phyloP scores from a whole-genome alignment of 1,284 basidiomycete species.

The Heterobasidion occidentale region DNA sequence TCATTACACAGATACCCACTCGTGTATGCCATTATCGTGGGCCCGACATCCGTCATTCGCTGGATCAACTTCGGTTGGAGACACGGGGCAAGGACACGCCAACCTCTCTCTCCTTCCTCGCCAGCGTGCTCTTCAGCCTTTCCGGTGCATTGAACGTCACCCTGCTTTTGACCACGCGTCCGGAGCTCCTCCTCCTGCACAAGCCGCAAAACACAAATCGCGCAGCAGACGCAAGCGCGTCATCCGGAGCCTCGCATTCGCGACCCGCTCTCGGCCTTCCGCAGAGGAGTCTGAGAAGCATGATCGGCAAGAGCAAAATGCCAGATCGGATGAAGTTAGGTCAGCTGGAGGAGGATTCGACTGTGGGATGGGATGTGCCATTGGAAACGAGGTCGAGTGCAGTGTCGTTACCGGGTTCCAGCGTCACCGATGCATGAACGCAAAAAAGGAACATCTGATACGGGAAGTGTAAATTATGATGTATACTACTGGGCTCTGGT shows the following conservation, averaged over 20 bases:
- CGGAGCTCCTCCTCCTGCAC: conserved; percentile 15
- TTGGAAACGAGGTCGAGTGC: background rate
- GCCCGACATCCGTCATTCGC: conserved; percentile 25
- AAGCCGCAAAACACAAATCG: background rate
- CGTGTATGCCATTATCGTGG: conserved; percentile 17
- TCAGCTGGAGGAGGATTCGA: background rate
- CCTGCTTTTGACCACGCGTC: conserved; percentile 36
- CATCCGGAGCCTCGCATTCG: background rate
- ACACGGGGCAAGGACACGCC: conserved; percentile 18
- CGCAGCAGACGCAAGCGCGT: background rate
- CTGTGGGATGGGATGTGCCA: background rate
- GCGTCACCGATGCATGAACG: background rate
- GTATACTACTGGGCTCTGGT: no score
- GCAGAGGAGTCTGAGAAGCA: background rate
- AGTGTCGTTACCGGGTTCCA: background rate
- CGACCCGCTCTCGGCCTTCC: background rate
- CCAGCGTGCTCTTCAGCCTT: conserved; percentile 27
- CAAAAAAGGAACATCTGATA: no score
- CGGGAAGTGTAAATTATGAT: no score
- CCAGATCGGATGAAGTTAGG: background rate
- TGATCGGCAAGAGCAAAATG: background rate
- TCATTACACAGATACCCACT: conserved; percentile 27
- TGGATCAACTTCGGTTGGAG: conserved; percentile 30
- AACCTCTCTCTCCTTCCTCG: conserved; percentile 33
- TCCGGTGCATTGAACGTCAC: conserved; percentile 41